phyloP scores from a whole-genome alignment of 192 early-diverging fungal genomes.

The Umbelopsis isabellina region DNA sequence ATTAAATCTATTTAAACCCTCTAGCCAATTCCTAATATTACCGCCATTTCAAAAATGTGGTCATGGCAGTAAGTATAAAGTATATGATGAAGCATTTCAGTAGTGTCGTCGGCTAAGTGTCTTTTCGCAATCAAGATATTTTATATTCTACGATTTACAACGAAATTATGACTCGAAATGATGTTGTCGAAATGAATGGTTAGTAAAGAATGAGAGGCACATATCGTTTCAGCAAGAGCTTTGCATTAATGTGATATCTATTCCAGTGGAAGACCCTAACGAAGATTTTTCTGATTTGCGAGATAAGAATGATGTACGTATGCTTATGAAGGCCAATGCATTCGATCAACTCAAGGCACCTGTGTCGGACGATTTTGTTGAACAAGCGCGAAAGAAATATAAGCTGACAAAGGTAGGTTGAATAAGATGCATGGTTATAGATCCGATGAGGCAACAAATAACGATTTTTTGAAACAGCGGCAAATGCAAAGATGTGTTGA shows the following conservation, averaged over 20 bases:
- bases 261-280: constrained; percentile 89
- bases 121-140: constrained; percentile 38
- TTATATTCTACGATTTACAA: constrained; percentile 70
- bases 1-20: neutral
- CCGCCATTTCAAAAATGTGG: constrained; percentile 86
- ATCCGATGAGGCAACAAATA: neutral
- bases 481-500: constrained; percentile 87
- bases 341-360: constrained; percentile 67
- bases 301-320: constrained; percentile 80
- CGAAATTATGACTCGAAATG: constrained; percentile 42
- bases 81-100: neutral
- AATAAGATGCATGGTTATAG: neutral
- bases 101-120: neutral
- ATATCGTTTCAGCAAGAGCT: constrained; percentile 17
- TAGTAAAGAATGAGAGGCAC: neutral
- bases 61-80: constrained; percentile 66
- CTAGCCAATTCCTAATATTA: constrained; percentile 91
- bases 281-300: constrained; percentile 86
- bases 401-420: constrained; percentile 76
- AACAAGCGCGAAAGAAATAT: constrained; percentile 55
- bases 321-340: constrained; percentile 56
- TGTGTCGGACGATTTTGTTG: constrained; percentile 52
- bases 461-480: constrained; percentile 46
- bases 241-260: constrained; percentile 17
- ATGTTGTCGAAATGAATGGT: constrained; percentile 68